Evolutionary conservation across 2,329 filamentous ascomycete genomes (phyloP).

Genomic region (Ambrosiella beaveri): DNA sequence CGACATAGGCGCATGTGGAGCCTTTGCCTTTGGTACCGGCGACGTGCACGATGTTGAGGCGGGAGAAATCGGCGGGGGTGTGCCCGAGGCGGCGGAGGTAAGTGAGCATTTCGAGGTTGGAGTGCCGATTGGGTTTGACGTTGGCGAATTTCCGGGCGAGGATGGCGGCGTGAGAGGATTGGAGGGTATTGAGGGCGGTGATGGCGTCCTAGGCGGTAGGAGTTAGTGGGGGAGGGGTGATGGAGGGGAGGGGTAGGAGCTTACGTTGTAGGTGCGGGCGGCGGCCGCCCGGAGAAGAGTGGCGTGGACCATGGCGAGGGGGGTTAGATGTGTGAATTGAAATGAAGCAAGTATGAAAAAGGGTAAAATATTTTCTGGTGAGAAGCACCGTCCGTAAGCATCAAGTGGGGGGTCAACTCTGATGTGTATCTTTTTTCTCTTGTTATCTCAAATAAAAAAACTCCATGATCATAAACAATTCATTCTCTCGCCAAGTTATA

Average conservation of each 20-base stretch:
- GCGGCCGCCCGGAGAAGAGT: not conserved
- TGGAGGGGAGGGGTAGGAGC: not conserved
- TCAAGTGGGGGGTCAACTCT: too few species aligned
- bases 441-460: too few species aligned
- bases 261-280: slow-evolving; percentile 4
- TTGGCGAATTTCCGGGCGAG: slow-evolving; percentile 64
- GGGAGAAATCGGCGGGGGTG: slow-evolving; percentile 37
- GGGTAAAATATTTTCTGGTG: not conserved
- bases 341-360: not conserved
- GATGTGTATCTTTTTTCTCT: too few species aligned
- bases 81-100: slow-evolving; percentile 69
- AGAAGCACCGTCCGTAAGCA: not conserved
- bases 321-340: not conserved
- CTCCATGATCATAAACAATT: too few species aligned
- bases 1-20: slow-evolving; percentile 50
- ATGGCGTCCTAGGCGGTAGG: slow-evolving; percentile 60
- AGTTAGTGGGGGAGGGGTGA: not conserved
- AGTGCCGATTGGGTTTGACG: slow-evolving; percentile 46
- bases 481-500: too few species aligned
- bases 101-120: slow-evolving; percentile 62
- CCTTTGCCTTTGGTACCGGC: slow-evolving; percentile 66
- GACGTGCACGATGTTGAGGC: slow-evolving; percentile 52
- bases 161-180: slow-evolving; percentile 70
- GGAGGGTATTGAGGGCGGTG: slow-evolving; percentile 69
- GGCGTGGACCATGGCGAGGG: not conserved